These are phyloP conservation scores for Pseudogymnoascus sp. DNA, from an alignment of 2,329 filamentous ascomycete genomes.

Conservation along the genomic window DNA sequence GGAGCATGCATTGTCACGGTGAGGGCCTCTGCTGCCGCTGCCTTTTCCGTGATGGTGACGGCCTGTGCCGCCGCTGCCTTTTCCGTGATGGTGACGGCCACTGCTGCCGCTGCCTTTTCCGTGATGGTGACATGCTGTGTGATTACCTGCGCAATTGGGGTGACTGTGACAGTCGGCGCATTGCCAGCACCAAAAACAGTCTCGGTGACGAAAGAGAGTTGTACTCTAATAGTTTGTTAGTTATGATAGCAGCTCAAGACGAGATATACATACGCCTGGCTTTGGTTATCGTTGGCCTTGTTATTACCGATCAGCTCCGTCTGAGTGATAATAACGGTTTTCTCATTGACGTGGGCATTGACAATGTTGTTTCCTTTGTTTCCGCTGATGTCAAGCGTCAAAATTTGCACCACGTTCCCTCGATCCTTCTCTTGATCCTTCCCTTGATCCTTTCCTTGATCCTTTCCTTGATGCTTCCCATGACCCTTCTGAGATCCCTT, in stretches of 20 bases:
- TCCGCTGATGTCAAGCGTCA: background rate
- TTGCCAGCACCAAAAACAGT: conserved; percentile 30
- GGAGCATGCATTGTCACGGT: conserved; percentile 10
- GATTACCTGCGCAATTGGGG: conserved; percentile 26
- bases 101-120: conserved; percentile 14
- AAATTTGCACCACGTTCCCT: conserved; percentile 5
- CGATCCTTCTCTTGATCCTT: background rate
- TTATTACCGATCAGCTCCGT: background rate
- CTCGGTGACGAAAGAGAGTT: conserved; percentile 32
- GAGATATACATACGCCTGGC: background rate
- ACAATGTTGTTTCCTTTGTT: background rate
- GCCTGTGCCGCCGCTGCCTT: conserved; percentile 12
- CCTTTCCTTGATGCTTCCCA: background rate
- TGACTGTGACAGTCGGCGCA: conserved; percentile 32
- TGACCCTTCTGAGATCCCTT: background rate
- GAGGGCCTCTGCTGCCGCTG: conserved; percentile 6
- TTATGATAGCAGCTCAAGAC: no score
- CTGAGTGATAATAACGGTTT: background rate
- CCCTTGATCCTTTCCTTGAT: no score
- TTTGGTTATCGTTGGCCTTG: background rate
- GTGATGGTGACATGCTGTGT: conserved; percentile 20
- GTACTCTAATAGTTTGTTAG: conserved; percentile 15
- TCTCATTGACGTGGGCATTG: background rate
- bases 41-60: conserved; percentile 17
- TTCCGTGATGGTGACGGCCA: conserved; percentile 17